Evolutionary conservation across 2,329 filamentous ascomycete species (phyloP).

Genomic region (Diaporthe sp.): DNA sequence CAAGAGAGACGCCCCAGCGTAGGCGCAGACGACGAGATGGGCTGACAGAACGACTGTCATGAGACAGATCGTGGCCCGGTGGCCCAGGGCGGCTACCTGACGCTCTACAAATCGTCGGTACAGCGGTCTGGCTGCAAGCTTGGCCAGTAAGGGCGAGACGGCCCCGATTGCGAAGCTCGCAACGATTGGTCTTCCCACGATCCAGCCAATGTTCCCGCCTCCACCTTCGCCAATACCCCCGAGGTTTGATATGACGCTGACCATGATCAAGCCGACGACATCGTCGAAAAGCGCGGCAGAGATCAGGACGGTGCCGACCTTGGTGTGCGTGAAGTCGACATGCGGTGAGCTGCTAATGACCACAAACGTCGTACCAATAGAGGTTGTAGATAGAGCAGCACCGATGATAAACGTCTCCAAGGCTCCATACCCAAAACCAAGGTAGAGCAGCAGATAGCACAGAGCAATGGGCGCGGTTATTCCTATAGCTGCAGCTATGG

Average conservation of each 20-base stretch:
- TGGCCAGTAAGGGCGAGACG: slow-evolving; percentile 50
- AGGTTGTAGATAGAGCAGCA: slow-evolving; percentile 34
- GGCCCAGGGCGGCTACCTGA: slow-evolving; percentile 49
- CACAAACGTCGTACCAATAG: slow-evolving; percentile 43
- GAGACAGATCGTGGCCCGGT: slow-evolving; percentile 45
- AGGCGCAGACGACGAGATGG: slow-evolving; percentile 49
- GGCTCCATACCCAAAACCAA: slow-evolving; percentile 55
- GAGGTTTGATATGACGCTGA: slow-evolving; percentile 46
- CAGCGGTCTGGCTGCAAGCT: slow-evolving; percentile 53
- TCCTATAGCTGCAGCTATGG: slow-evolving; percentile 56
- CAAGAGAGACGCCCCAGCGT: slow-evolving; percentile 52
- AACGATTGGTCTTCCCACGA: slow-evolving; percentile 53
- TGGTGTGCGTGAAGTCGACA: slow-evolving; percentile 56
- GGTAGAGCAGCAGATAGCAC: slow-evolving; percentile 56
- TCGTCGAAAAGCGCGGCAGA: slow-evolving; percentile 62
- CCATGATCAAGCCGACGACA: slow-evolving; percentile 58
- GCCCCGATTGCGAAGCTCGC: slow-evolving; percentile 52
- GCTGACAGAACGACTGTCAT: slow-evolving; percentile 49
- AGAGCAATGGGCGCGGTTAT: slow-evolving; percentile 60
- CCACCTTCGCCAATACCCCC: slow-evolving; percentile 40
- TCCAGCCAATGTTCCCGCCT: slow-evolving; percentile 49
- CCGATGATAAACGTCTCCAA: slow-evolving; percentile 37
- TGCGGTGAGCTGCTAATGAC: slow-evolving; percentile 48
- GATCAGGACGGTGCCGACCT: slow-evolving; percentile 57
- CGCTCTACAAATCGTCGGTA: slow-evolving; percentile 50